phyloP scores from a whole-genome alignment of 768 basidiomycete genomes.

The Psilocybe cyanescens region DNA sequence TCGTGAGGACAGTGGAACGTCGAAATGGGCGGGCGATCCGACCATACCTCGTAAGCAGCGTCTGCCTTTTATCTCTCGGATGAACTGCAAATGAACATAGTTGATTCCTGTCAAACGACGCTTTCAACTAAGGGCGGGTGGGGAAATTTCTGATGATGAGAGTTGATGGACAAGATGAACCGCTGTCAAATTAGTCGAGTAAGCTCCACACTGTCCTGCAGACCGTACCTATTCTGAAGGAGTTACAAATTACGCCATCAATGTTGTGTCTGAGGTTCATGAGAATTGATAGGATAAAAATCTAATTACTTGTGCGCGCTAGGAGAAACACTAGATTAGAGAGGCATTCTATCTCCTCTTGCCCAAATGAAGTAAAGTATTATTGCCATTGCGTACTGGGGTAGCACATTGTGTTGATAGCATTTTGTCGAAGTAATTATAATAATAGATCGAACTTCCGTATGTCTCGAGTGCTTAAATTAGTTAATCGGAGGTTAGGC shows the following conservation, averaged over 20 bases:
- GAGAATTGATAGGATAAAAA: constrained; percentile 1
- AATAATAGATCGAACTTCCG: background rate
- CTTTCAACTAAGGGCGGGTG: background rate
- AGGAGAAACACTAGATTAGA: background rate
- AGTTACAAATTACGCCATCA: background rate
- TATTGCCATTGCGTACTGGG: no score
- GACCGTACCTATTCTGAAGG: background rate
- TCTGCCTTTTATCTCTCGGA: background rate
- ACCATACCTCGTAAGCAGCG: background rate
- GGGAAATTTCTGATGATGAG: background rate
- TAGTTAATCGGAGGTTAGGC: constrained; percentile 2
- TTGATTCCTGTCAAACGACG: background rate
- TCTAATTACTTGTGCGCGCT: background rate
- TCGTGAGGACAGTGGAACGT: constrained; percentile 8
- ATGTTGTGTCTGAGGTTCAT: background rate
- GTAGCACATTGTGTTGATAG: background rate
- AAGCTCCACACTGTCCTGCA: background rate
- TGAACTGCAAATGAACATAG: background rate
- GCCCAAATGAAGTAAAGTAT: no score
- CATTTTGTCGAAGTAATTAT: background rate
- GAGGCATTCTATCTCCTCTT: background rate
- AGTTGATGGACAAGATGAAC: constrained; percentile 1
- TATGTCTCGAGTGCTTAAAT: background rate
- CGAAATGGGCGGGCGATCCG: background rate
- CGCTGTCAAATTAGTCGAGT: constrained; percentile 4